Percentiles rank a stretch among this genome's conserved stretches.
These are phyloP conservation scores for Colletotrichum gloeosporioides DNA, from an alignment of 2,329 filamentous ascomycete genomes.

Conservation along the genomic window DNA sequence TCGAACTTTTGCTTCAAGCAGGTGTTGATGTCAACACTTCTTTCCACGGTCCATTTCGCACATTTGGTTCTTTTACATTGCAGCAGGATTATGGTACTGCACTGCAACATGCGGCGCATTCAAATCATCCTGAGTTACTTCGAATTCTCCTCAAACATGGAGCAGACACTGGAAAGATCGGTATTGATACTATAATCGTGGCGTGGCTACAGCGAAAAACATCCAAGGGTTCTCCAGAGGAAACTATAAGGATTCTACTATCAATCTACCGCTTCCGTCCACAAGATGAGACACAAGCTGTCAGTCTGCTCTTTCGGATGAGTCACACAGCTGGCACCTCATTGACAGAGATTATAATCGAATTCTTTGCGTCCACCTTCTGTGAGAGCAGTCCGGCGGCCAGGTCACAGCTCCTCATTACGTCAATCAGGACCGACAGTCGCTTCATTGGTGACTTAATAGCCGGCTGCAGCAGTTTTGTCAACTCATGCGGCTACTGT, in stretches of 20 bases:
- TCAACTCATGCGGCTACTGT: neutral
- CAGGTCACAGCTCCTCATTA: neutral
- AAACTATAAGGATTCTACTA: neutral
- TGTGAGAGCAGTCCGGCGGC: rapidly evolving
- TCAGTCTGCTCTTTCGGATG: rapidly evolving
- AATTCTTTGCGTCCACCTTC: neutral
- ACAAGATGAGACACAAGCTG: rapidly evolving
- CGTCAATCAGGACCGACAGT: neutral
- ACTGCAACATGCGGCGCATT: neutral
- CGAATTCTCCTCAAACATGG: neutral
- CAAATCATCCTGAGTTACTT: rapidly evolving
- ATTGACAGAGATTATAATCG: neutral
- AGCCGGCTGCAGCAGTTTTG: rapidly evolving
- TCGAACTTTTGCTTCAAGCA: neutral
- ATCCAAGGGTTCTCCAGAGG: rapidly evolving
- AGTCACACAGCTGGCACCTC: rapidly evolving
- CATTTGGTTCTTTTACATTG: too few species aligned
- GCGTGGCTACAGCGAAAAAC: neutral
- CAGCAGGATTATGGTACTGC: neutral
- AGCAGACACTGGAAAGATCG: neutral
- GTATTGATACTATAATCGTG: rapidly evolving
- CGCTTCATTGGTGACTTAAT: neutral
- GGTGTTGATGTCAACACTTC: neutral
- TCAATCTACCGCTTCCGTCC: neutral
- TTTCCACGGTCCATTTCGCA: neutral